A percentile compares a stretch with the other conserved stretches of the same genome.
These are phyloP conservation scores for Stagonosporopsis rhizophila DNA, from an alignment of 2,329 filamentous ascomycete species.

Conservation along the genomic window DNA sequence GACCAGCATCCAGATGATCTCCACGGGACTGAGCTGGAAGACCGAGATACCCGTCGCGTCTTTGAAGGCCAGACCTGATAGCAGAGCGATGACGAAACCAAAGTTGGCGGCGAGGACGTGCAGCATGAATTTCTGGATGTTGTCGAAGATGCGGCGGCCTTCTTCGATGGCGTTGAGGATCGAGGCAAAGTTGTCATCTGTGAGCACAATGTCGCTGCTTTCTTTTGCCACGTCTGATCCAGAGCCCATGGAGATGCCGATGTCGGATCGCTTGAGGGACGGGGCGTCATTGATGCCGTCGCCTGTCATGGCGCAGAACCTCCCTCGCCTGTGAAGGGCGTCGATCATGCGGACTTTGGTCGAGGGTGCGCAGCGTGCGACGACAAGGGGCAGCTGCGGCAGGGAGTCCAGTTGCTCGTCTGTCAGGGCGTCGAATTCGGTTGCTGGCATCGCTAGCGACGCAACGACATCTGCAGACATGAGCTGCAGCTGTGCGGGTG, in stretches of 20 bases:
- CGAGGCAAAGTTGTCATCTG: background rate
- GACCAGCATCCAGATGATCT: conserved; percentile 42
- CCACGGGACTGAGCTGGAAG: conserved; percentile 44
- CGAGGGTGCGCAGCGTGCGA: conserved; percentile 54
- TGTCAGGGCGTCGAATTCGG: conserved; percentile 51
- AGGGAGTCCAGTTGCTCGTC: conserved; percentile 52
- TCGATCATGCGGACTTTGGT: conserved; percentile 56
- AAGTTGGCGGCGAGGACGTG: conserved; percentile 42
- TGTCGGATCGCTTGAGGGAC: conserved; percentile 54
- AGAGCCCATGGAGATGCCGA: conserved; percentile 55
- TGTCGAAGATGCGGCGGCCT: background rate
- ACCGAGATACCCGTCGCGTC: conserved; percentile 41
- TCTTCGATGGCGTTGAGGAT: background rate
- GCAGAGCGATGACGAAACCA: conserved; percentile 40
- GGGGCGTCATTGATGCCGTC: conserved; percentile 56
- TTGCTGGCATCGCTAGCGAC: conserved; percentile 42
- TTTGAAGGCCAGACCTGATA: conserved; percentile 44
- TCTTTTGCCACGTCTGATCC: conserved; percentile 55
- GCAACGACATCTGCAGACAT: conserved; percentile 29
- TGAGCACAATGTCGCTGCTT: conserved; percentile 24
- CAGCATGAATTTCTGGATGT: conserved; percentile 47
- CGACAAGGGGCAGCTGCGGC: conserved; percentile 49
- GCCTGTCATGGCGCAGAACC: conserved; percentile 52
- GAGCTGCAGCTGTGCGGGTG: conserved; percentile 46
- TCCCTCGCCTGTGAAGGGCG: conserved; percentile 49